Conservation (phyloP, 1,284 basidiomycete species). For the Earliella scabrosa region DNA sequence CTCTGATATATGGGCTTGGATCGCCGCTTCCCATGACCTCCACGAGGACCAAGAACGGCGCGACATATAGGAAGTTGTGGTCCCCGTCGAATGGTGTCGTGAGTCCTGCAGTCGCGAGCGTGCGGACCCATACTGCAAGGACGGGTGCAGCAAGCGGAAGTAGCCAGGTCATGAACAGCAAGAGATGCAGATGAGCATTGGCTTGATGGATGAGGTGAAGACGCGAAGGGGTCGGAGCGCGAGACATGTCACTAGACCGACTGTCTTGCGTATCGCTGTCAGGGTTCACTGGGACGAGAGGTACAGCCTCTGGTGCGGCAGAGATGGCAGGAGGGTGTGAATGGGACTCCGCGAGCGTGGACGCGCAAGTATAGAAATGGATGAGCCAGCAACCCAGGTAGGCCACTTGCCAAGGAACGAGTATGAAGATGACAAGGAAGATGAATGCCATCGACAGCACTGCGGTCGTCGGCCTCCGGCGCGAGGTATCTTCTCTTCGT, state of each 20-base stretch:
- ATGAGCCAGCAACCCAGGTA: slow-evolving; percentile 83
- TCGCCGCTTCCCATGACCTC: slow-evolving; percentile 44
- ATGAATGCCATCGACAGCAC: slow-evolving; percentile 65
- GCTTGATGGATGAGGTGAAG: slow-evolving; percentile 21
- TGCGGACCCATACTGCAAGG: slow-evolving; percentile 90
- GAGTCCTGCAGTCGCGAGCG: slow-evolving; percentile 73
- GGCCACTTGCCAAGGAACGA: slow-evolving; percentile 91
- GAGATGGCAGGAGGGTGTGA: background rate
- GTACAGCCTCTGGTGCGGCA: slow-evolving; percentile 8
- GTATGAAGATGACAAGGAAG: slow-evolving; percentile 67
- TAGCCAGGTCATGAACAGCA: slow-evolving; percentile 84
- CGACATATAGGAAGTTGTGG: slow-evolving; percentile 71
- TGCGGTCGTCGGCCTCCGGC: slow-evolving; percentile 45
- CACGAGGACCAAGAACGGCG: slow-evolving; percentile 68
- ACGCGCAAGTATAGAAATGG: slow-evolving; percentile 69
- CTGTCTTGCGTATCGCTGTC: background rate
- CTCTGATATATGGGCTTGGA: slow-evolving; percentile 15
- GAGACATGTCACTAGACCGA: background rate
- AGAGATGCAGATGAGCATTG: slow-evolving; percentile 61
- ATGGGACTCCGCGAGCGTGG: slow-evolving; percentile 24
- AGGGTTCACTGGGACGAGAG: slow-evolving; percentile 19
- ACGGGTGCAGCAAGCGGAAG: slow-evolving; percentile 83
- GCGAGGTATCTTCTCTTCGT: slow-evolving; percentile 39
- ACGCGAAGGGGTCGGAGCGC: background rate
- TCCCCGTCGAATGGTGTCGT: slow-evolving; percentile 79